These are phyloP conservation scores for Sarocladiaceae sp. DNA, from an alignment of 2,329 filamentous ascomycete genomes.

Conservation along the genomic window DNA sequence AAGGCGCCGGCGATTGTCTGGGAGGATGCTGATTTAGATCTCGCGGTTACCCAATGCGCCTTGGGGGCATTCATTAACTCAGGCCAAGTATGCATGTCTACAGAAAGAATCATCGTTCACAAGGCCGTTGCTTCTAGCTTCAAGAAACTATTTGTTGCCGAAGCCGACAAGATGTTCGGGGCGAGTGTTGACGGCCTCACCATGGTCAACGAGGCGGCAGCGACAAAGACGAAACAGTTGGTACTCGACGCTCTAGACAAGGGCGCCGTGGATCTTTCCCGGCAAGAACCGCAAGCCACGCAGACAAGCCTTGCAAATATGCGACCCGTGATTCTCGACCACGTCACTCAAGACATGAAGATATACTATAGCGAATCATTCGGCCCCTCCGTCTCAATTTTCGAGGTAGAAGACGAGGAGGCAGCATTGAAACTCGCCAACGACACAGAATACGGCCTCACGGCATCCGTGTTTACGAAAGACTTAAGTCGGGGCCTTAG, in stretches of 20 bases:
- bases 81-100: constrained; percentile 85
- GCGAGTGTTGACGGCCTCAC: constrained; percentile 62
- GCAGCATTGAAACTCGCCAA: constrained; percentile 73
- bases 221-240: constrained; percentile 62
- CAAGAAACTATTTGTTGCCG: constrained; percentile 34
- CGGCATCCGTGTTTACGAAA: constrained; percentile 67
- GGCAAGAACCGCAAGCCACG: constrained; percentile 29
- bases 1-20: constrained; percentile 77
- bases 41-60: constrained; percentile 64
- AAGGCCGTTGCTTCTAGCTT: constrained; percentile 41
- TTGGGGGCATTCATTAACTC: constrained; percentile 68
- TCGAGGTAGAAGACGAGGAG: constrained; percentile 63
- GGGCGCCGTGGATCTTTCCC: constrained; percentile 51
- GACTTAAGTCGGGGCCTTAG: constrained; percentile 57
- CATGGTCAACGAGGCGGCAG: constrained; percentile 63
- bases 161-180: constrained; percentile 39
- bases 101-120: constrained; percentile 66
- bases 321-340: constrained; percentile 63
- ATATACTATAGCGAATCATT: constrained; percentile 74
- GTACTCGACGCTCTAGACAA: constrained; percentile 64
- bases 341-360: constrained; percentile 61
- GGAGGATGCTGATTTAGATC: constrained; percentile 72
- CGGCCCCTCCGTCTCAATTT: constrained; percentile 67
- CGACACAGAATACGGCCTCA: constrained; percentile 75
- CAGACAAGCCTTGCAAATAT: constrained; percentile 38